Percentiles rank a stretch among this genome's conserved stretches.
phyloP scores from a whole-genome alignment of 106 monocot genomes.

The Dioscorea alata region DNA sequence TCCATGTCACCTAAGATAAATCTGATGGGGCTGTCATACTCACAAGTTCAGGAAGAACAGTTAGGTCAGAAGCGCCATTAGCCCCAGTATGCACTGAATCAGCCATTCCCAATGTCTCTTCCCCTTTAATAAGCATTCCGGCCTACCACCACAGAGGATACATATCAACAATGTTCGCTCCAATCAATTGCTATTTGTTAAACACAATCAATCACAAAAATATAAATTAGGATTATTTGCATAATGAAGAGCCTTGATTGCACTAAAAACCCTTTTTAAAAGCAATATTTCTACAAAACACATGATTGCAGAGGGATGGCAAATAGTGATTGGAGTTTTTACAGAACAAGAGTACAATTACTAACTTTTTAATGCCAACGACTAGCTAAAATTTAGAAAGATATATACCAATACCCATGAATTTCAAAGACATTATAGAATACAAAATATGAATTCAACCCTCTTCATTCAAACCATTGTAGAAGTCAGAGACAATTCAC shows the following conservation, averaged over 20 bases:
- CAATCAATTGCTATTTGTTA: neutral
- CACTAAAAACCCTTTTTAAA: too few species aligned
- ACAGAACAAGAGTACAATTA: too few species aligned
- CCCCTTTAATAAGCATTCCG: slow-evolving; percentile 4
- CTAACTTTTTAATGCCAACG: too few species aligned
- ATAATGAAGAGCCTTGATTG: neutral
- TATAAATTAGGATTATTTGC: neutral
- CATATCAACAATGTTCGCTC: neutral
- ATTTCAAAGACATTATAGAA: neutral
- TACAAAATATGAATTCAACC: neutral
- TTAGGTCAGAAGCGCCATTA: slow-evolving; percentile 32
- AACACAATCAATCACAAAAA: neutral
- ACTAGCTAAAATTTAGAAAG: too few species aligned
- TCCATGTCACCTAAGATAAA: neutral
- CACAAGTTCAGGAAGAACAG: slow-evolving; percentile 71
- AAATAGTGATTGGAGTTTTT: too few species aligned
- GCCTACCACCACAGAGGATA: slow-evolving; percentile 3
- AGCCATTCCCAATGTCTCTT: slow-evolving; percentile 13
- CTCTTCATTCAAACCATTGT: neutral
- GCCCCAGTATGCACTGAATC: slow-evolving; percentile 31
- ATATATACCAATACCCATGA: too few species aligned
- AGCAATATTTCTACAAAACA: too few species aligned
- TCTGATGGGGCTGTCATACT: slow-evolving; percentile 21
- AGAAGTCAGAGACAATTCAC: neutral
- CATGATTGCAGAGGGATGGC: too few species aligned